Conservation (phyloP, 768 basidiomycete species). For the Tulasnella calospora region DNA sequence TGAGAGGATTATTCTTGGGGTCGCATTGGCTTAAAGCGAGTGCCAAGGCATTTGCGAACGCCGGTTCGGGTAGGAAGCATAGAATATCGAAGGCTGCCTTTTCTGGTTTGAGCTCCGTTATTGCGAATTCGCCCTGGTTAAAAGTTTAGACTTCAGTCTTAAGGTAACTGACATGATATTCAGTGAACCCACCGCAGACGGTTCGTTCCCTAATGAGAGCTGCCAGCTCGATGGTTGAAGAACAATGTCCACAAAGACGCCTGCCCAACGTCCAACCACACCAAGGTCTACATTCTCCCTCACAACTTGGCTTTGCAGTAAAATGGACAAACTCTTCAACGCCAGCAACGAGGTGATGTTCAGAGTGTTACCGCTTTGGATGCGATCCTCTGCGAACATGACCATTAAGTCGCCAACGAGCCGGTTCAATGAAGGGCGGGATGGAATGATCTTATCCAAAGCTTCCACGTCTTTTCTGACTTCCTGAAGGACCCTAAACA, state of each 20-base stretch:
- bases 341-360: not conserved
- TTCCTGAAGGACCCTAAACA: not conserved
- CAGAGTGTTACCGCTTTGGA: not conserved
- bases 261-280: not conserved
- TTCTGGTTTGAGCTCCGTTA: not conserved
- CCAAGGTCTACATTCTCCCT: not conserved
- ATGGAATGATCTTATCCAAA: not conserved
- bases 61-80: not conserved
- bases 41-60: not conserved
- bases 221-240: not conserved
- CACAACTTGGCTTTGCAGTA: not conserved
- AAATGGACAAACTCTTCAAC: not conserved
- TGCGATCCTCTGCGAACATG: not conserved
- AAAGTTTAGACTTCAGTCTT: not conserved
- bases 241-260: not conserved
- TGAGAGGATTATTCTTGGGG: not conserved
- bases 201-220: not conserved
- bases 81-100: not conserved
- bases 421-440: not conserved
- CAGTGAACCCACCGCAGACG: not conserved
- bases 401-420: not conserved
- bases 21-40: not conserved
- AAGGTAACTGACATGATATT: not conserved
- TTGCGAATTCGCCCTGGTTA: not conserved
- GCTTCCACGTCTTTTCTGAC: not conserved